phyloP scores from a whole-genome alignment of 2,329 filamentous ascomycete genomes.

The Teratosphaeria destructans region DNA sequence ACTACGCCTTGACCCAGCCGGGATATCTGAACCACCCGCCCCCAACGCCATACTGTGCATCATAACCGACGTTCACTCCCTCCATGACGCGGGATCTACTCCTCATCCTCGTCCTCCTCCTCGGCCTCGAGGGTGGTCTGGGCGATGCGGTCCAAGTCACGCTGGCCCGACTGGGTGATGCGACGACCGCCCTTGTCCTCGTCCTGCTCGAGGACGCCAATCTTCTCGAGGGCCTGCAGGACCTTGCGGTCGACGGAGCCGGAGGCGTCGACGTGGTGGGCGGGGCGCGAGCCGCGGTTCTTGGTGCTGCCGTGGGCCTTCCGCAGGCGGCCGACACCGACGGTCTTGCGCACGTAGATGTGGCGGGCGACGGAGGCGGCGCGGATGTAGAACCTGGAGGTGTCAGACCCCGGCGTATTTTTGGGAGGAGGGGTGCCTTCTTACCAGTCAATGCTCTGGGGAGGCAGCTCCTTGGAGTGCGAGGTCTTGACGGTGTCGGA shows the following conservation, averaged over 20 bases:
- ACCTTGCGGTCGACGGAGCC: slow-evolving; percentile 96
- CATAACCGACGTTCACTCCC: background rate
- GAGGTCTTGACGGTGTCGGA: slow-evolving; percentile 99
- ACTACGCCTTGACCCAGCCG: background rate
- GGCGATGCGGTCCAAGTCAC: slow-evolving; percentile 80
- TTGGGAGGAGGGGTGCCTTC: slow-evolving; percentile 23
- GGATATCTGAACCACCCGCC: background rate
- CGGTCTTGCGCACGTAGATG: slow-evolving; percentile 98
- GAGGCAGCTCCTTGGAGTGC: slow-evolving; percentile 90
- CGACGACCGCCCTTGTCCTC: slow-evolving; percentile 98
- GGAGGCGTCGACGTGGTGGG: slow-evolving; percentile 89
- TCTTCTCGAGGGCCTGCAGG: slow-evolving; percentile 97
- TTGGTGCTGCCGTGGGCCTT: slow-evolving; percentile 85
- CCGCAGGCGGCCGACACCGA: slow-evolving; percentile 94
- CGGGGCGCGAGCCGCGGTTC: slow-evolving; percentile 89
- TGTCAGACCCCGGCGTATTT: background rate
- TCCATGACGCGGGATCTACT: slow-evolving; percentile 5
- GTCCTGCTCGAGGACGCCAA: slow-evolving; percentile 92
- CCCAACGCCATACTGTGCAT: background rate
- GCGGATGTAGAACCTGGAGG: slow-evolving; percentile 59
- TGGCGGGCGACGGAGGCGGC: slow-evolving; percentile 92
- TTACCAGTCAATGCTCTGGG: slow-evolving; percentile 97
- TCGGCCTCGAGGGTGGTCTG: slow-evolving; percentile 42
- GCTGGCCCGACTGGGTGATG: slow-evolving; percentile 96
- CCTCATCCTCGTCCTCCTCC: slow-evolving; percentile 37